Percentiles rank a stretch among this genome's conserved stretches.
phyloP scores from a whole-genome alignment of 306 rosid genomes.

The Sicyos baderoa region DNA sequence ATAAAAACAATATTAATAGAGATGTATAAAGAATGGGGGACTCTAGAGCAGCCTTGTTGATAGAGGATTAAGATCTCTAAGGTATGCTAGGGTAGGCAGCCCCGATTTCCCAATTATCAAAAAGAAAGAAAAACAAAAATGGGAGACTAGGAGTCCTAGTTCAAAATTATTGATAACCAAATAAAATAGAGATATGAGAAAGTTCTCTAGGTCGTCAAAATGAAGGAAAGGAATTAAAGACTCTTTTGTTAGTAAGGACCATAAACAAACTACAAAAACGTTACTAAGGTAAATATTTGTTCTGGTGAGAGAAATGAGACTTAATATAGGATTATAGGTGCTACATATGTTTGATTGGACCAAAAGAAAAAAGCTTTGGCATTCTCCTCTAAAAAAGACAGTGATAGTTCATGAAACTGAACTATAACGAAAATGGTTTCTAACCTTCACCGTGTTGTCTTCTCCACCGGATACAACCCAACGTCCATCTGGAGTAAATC shows the following conservation, averaged over 20 bases:
- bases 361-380: neutral
- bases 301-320: neutral
- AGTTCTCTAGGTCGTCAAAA: neutral
- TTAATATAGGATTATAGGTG: neutral
- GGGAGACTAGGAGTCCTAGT: neutral
- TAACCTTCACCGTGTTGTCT: slow-evolving; percentile 96
- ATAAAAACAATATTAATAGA: neutral
- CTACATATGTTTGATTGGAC: slow-evolving; percentile 1
- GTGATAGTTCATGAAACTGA: neutral
- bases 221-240: neutral
- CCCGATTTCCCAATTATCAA: too few relatives aligned
- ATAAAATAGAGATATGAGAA: neutral
- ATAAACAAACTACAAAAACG: neutral
- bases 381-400: neutral
- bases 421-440: slow-evolving; percentile 23
- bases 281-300: neutral
- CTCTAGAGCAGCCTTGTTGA: too few relatives aligned
- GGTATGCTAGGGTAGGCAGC: too few relatives aligned
- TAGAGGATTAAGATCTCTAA: too few relatives aligned
- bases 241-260: slow-evolving; percentile 4
- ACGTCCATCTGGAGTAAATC: slow-evolving; percentile 99
- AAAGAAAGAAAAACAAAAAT: too few relatives aligned
- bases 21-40: neutral
- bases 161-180: neutral
- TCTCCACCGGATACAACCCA: slow-evolving; percentile 99